Evolutionary conservation across 805 yeast genomes (phyloP).

Genomic region (Suhomyces prunicola): DNA sequence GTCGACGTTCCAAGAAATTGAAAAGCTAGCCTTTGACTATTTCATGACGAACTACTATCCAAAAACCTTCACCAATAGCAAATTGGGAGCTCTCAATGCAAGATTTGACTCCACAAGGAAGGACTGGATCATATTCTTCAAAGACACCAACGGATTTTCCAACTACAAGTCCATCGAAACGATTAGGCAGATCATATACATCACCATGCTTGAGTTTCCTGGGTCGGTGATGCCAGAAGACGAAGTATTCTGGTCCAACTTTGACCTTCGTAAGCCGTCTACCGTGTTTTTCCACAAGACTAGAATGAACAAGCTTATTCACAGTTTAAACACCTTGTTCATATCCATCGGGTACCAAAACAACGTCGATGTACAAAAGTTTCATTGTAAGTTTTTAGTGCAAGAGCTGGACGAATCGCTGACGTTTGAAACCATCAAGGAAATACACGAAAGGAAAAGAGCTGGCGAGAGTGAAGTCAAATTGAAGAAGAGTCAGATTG

Average conservation of each 20-base stretch:
- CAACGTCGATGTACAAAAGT: conserved; percentile 7
- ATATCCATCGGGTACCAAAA: conserved; percentile 30
- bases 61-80: not conserved
- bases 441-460: conserved; percentile 18
- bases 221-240: conserved; percentile 24
- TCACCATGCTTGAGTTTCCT: conserved; percentile 32
- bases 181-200: conserved; percentile 21
- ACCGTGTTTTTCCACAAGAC: conserved; percentile 39
- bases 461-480: conserved; percentile 21
- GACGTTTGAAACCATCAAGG: conserved; percentile 32
- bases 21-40: conserved; percentile 16
- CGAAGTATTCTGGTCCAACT: conserved; percentile 17
- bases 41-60: conserved; percentile 24
- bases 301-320: conserved; percentile 46
- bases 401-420: conserved; percentile 18
- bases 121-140: conserved; percentile 34
- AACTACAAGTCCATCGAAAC: conserved; percentile 15
- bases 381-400: conserved; percentile 7
- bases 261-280: conserved; percentile 22
- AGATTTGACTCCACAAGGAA: conserved; percentile 26
- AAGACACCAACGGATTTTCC: conserved; percentile 10
- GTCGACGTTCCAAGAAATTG: conserved; percentile 22
- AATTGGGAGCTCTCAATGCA: conserved; percentile 31
- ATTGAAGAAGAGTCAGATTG: conserved; percentile 20
- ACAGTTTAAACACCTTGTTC: conserved; percentile 48